These are phyloP conservation scores for Colletotrichum echinochloae DNA, from an alignment of 2,329 filamentous ascomycete species.

Conservation along the genomic window DNA sequence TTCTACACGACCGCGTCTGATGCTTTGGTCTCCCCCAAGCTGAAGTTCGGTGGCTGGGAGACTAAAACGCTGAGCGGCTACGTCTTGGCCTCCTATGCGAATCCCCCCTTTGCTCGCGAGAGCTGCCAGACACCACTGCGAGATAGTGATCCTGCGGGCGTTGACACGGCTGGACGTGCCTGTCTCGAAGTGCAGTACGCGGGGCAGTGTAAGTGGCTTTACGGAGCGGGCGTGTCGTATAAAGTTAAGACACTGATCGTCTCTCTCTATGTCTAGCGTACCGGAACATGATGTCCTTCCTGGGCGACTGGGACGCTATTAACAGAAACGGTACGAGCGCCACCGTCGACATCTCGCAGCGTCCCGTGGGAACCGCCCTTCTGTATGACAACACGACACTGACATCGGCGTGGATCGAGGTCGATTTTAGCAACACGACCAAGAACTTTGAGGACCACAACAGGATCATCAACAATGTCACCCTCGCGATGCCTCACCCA, in stretches of 20 bases:
- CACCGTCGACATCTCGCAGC: conserved; percentile 53
- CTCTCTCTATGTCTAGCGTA: conserved; percentile 58
- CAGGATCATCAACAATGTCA: conserved; percentile 79
- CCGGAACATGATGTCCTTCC: conserved; percentile 75
- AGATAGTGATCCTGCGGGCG: conserved; percentile 50
- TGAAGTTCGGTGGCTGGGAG: conserved; percentile 69
- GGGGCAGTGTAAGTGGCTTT: conserved; percentile 62
- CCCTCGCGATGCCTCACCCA: conserved; percentile 81
- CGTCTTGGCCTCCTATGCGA: conserved; percentile 73
- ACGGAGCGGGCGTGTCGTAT: background rate
- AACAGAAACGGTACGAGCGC: conserved; percentile 57
- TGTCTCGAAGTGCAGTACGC: conserved; percentile 79
- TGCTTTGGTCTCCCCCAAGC: conserved; percentile 78
- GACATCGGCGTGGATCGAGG: conserved; percentile 75
- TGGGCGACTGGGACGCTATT: conserved; percentile 65
- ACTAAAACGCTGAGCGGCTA: conserved; percentile 63
- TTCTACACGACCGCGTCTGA: conserved; percentile 84
- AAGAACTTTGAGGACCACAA: conserved; percentile 60
- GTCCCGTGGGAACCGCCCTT: conserved; percentile 72
- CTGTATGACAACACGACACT: conserved; percentile 81
- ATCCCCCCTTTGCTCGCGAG: conserved; percentile 64
- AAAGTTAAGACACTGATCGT: conserved; percentile 22
- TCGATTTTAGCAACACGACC: conserved; percentile 63
- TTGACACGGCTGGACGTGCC: conserved; percentile 57
- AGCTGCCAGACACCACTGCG: conserved; percentile 73